phyloP scores from a whole-genome alignment of 2,329 filamentous ascomycete species.

The Cladophialophora chaetospira region DNA sequence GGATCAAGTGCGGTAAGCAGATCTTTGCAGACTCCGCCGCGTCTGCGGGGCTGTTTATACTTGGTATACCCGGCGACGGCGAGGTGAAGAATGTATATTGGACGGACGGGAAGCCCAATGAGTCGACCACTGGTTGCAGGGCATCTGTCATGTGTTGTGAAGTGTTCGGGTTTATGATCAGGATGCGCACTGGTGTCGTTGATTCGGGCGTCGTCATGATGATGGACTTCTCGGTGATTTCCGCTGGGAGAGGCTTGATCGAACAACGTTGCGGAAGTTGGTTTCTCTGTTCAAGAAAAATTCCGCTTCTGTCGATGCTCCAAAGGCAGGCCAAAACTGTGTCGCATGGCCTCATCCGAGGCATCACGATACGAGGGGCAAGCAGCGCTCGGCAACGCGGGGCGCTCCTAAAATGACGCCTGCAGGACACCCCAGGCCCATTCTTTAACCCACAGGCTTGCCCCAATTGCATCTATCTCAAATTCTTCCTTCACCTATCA shows the following conservation, averaged over 20 bases:
- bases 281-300: no score
- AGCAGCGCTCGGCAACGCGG: no score
- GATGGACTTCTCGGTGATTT: neutral
- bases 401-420: no score
- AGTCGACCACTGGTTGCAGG: constrained; percentile 43
- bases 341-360: no score
- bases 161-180: constrained; percentile 51
- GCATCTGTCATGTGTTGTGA: constrained; percentile 48
- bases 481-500: neutral
- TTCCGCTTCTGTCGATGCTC: no score
- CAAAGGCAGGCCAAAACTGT: no score
- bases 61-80: constrained; percentile 61
- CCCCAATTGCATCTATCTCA: no score
- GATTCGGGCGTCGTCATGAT: neutral
- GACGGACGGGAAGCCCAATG: constrained; percentile 39
- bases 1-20: constrained; percentile 60
- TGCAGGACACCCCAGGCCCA: no score
- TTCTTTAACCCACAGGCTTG: no score
- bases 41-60: constrained; percentile 76
- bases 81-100: constrained; percentile 65
- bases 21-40: constrained; percentile 64
- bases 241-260: neutral
- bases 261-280: no score
- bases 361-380: no score
- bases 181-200: constrained; percentile 31